These are phyloP conservation scores for Linnemannia elongata DNA, from an alignment of 192 early-diverging fungal genomes.

Conservation along the genomic window DNA sequence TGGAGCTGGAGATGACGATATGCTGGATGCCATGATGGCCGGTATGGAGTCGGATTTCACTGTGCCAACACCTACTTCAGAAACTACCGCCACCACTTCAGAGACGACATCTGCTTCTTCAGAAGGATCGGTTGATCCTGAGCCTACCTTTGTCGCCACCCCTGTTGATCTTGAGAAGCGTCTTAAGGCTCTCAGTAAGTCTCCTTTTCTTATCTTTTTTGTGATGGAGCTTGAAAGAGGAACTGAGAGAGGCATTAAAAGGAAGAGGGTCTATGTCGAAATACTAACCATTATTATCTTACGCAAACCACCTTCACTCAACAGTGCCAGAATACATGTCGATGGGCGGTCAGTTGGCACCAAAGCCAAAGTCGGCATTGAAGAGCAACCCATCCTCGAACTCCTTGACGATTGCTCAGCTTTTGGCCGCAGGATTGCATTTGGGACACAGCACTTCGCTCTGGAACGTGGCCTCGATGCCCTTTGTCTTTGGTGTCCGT, in stretches of 20 bases:
- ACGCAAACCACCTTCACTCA: neutral
- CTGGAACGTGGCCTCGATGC: conserved; percentile 87
- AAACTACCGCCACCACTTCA: neutral
- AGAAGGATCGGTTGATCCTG: conserved; percentile 13
- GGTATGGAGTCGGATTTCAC: conserved; percentile 50
- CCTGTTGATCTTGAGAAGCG: conserved; percentile 52
- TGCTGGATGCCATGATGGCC: conserved; percentile 54
- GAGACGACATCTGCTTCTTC: conserved; percentile 7
- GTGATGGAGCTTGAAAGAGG: neutral
- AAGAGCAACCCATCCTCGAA: conserved; percentile 34
- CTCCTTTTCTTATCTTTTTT: neutral
- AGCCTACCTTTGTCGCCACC: conserved; percentile 26
- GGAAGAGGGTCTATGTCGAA: neutral
- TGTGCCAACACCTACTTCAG: conserved; percentile 36
- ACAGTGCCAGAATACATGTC: conserved; percentile 54
- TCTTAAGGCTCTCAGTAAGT: conserved; percentile 52
- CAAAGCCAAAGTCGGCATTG: conserved; percentile 41
- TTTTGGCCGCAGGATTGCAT: conserved; percentile 89
- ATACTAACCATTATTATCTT: neutral
- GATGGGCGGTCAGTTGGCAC: conserved; percentile 48
- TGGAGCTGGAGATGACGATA: conserved; percentile 44
- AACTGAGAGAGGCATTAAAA: neutral
- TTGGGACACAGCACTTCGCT: conserved; percentile 84
- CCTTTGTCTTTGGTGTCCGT: conserved; percentile 91
- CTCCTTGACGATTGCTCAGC: conserved; percentile 70